Evolutionary conservation across 202 grass and related monocot species (phyloP).

Genomic region (Schoenoplectus triqueter): DNA sequence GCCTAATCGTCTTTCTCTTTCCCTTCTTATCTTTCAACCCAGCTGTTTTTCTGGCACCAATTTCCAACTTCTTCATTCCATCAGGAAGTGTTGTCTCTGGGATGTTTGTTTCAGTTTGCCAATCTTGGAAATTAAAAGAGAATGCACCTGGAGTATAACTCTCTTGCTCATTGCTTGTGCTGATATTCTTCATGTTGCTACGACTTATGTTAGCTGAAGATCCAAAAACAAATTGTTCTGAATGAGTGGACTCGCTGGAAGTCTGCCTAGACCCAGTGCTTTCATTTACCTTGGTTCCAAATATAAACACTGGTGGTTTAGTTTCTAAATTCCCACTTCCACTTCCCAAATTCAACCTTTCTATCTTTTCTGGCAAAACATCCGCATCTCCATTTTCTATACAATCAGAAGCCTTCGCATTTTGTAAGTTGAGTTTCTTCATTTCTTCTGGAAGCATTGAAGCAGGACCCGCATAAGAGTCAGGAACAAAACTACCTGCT

Average conservation of each 20-base stretch:
- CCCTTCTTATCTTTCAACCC: conserved; percentile 72
- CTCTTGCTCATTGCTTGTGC: conserved; percentile 51
- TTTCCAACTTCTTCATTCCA: conserved; percentile 47
- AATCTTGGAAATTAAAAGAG: conserved; percentile 51
- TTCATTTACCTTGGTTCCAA: conserved; percentile 53
- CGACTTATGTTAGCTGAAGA: conserved; percentile 42
- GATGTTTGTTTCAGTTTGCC: conserved; percentile 39
- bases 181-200: conserved; percentile 62
- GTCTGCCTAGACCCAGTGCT: conserved; percentile 52
- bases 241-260: conserved; percentile 30
- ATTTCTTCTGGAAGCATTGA: conserved; percentile 46
- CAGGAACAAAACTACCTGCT: conserved; percentile 31
- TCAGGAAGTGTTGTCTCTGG: conserved; percentile 36
- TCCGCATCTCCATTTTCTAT: conserved; percentile 37
- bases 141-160: conserved; percentile 41
- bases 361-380: conserved; percentile 55
- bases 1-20: conserved; percentile 58
- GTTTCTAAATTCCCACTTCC: conserved; percentile 41
- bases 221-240: conserved; percentile 40
- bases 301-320: conserved; percentile 47
- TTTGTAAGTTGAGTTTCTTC: conserved; percentile 51
- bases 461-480: conserved; percentile 1
- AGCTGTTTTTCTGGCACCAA: conserved; percentile 54
- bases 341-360: conserved; percentile 54
- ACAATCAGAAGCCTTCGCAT: conserved; percentile 26